Evolutionary conservation across 2,329 filamentous ascomycete genomes (phyloP), one percentile per base, ranked within the genome.

Genomic region (Cercospora berteroae): DNA sequence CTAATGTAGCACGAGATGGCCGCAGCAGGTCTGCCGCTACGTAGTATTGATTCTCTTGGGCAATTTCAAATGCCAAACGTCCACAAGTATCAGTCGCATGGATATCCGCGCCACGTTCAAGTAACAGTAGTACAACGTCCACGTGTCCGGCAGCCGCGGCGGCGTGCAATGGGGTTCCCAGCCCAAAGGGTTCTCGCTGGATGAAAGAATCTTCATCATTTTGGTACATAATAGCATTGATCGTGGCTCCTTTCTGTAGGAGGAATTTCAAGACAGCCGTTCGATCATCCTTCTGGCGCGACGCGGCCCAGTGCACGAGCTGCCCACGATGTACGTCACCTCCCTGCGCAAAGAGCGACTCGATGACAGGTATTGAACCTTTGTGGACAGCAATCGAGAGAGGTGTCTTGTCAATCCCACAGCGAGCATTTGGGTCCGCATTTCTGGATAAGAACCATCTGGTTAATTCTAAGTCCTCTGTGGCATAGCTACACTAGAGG

Each of bases 371-470:
- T 18, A 68, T 36, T 44, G 60, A 57, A 33, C 55, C 63, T 23
- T 61, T 62, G 13, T 57, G 63, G 23, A 69, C 42, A 27, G 68
- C 70, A 33, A 61, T 52, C 5, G 61, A 68, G 13, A 71, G 59
- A 50, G 68, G 69, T 42, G 68, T 69, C 52, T 57, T 65, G 48
- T 67, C 68, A 29, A 70, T 62, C 36, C 57, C 56, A 58, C 68
- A 71, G 7, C 18, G 44, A 61, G 66, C 66, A 33, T 70, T 69
- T 29, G 68, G 70, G 64, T 71, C 66, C 36, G 70, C 68, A 12
- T 60, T 42, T 29, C 59, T 59, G 27, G 58, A 55, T 29, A 68
- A 59, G 25, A 70, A 66, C 68, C 69, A 71, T 33, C 20, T 60
- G 5, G 27, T 36, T 13, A 65, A 57, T 57, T 65, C 63, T 13